Percentiles rank a stretch among this genome's conserved stretches.
Evolutionary conservation across 345 rosid species (phyloP).

Genomic region (Brassica rapa): DNA sequence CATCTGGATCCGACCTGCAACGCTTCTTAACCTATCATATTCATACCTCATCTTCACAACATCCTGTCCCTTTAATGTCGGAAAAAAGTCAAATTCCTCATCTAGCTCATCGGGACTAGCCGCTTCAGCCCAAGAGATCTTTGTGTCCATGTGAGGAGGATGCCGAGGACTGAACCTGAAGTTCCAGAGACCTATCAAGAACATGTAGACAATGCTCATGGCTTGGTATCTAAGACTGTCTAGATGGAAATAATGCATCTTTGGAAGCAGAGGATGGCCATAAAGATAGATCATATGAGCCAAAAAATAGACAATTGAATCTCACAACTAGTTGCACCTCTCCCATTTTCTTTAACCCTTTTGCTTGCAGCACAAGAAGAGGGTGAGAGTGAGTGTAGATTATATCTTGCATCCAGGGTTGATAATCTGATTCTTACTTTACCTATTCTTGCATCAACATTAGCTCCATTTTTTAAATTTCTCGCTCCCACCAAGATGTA

Average conservation of each 20-base stretch:
- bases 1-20: slow-evolving; percentile 81
- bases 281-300: slow-evolving; percentile 73
- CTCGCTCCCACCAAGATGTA: slow-evolving; percentile 56
- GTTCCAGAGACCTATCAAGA: slow-evolving; percentile 82
- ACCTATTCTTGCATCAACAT: slow-evolving; percentile 68
- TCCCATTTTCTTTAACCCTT: slow-evolving; percentile 89
- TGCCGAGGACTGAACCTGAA: slow-evolving; percentile 64
- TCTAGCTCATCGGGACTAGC: slow-evolving; percentile 76
- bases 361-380: slow-evolving; percentile 64
- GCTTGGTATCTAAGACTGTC: slow-evolving; percentile 81
- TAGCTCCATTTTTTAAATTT: slow-evolving; percentile 53
- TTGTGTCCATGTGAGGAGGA: slow-evolving; percentile 84
- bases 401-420: slow-evolving; percentile 63
- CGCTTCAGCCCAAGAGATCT: slow-evolving; percentile 86
- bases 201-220: slow-evolving; percentile 82
- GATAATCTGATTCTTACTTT: slow-evolving; percentile 80
- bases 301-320: slow-evolving; percentile 63
- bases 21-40: slow-evolving; percentile 78
- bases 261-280: slow-evolving; percentile 75
- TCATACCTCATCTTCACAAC: slow-evolving; percentile 82
- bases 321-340: slow-evolving; percentile 76
- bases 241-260: slow-evolving; percentile 85
- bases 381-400: slow-evolving; percentile 78
- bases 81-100: slow-evolving; percentile 81
- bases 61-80: slow-evolving; percentile 68